Conservation (phyloP, 2,329 filamentous ascomycete species). For the Aspergillus sp. region DNA sequence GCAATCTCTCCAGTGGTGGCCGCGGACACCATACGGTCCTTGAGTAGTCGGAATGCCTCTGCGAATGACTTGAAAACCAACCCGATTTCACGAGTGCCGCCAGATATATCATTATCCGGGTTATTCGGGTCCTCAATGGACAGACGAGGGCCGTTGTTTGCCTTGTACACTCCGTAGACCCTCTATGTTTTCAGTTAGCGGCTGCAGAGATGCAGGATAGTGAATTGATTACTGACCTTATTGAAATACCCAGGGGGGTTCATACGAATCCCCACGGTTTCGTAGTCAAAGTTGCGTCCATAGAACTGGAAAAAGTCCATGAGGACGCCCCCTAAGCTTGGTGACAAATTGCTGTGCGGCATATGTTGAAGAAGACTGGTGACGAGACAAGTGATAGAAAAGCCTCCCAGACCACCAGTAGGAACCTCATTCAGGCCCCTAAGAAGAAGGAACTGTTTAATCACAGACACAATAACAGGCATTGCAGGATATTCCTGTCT, state of each 20-base stretch:
- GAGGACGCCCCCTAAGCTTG: constrained; percentile 76
- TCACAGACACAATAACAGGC: constrained; percentile 78
- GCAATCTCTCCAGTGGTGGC: constrained; percentile 21
- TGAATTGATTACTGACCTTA: constrained; percentile 58
- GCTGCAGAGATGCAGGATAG: not conserved
- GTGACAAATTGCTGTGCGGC: constrained; percentile 65
- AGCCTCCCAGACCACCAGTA: constrained; percentile 87
- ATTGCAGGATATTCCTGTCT: constrained; percentile 76
- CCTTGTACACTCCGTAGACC: constrained; percentile 49
- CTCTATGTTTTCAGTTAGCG: constrained; percentile 16
- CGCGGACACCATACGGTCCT: constrained; percentile 53
- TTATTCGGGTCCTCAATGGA: constrained; percentile 93
- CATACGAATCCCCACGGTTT: constrained; percentile 70
- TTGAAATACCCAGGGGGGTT: constrained; percentile 71
- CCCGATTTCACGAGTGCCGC: constrained; percentile 71
- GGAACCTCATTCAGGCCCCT: constrained; percentile 88
- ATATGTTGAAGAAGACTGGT: constrained; percentile 83
- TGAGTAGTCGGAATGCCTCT: constrained; percentile 60
- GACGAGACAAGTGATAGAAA: constrained; percentile 90
- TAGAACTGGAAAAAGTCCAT: constrained; percentile 90
- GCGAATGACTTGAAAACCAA: constrained; percentile 70
- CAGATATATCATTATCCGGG: constrained; percentile 80
- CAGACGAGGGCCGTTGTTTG: constrained; percentile 64
- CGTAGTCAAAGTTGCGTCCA: constrained; percentile 75
- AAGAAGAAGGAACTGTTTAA: constrained; percentile 93